These are phyloP conservation scores for Chamaecrista fasciculata DNA, from an alignment of 306 rosid species.

Conservation along the genomic window DNA sequence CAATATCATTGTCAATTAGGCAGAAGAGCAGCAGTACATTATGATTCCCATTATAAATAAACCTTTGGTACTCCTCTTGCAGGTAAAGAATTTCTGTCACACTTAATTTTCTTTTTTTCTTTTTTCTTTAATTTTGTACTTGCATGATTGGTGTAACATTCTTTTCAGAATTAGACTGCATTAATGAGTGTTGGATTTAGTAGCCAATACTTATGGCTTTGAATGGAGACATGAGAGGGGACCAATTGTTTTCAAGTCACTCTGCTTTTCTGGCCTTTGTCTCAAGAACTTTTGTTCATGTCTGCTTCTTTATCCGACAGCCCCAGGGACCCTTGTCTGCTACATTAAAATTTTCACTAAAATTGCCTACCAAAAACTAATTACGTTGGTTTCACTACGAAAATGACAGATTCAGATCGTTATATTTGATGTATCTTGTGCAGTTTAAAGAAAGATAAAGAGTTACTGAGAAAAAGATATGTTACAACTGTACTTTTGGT, in stretches of 20 bases:
- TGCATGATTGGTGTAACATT: constrained; percentile 57
- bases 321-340: constrained; percentile 77
- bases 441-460: no score
- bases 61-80: background rate
- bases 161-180: constrained; percentile 53
- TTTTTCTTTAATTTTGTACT: no score
- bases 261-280: constrained; percentile 62
- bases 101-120: constrained; percentile 37
- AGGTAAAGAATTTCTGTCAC: background rate
- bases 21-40: background rate
- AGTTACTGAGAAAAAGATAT: no score
- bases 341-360: constrained; percentile 23
- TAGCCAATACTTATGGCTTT: constrained; percentile 52
- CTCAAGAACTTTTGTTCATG: constrained; percentile 55
- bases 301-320: constrained; percentile 71
- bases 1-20: background rate
- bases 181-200: constrained; percentile 65
- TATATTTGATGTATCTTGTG: no score
- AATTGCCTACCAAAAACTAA: constrained; percentile 24
- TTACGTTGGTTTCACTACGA: constrained; percentile 41
- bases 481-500: no score
- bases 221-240: constrained; percentile 66
- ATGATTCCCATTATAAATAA: background rate
- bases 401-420: constrained; percentile 39
- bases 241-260: constrained; percentile 70